Evolutionary conservation across 2,329 filamentous ascomycete genomes (phyloP), one percentile per base, ranked within the genome.

Genomic region (Thelonectria olida): DNA sequence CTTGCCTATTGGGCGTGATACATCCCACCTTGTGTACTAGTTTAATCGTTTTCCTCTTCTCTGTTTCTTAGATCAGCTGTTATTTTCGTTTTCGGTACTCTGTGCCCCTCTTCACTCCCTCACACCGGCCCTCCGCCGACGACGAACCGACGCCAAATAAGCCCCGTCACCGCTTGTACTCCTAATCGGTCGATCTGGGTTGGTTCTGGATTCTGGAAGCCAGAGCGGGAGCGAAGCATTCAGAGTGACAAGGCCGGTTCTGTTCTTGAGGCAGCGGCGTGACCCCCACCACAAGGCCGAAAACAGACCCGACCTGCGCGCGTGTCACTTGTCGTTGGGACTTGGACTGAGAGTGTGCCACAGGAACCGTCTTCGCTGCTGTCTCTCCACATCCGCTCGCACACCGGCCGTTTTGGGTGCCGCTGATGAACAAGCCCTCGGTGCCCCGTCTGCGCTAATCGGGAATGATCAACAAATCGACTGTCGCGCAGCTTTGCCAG

Each of bases 381-480:
- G 31, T 17, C 51, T 44, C 54, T 48, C 27, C 27, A n/a, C n/a
- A n/a, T n/a, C 23, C 13, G 28, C 47, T 49, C 54, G 48, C 54
- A 57, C 54, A 54, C 54, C 54, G 58, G 58, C 49, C 54, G 58
- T 60, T 60, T 54, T 57, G 58, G 31, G 45, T 53, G 58, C 38
- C 47, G 41, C 54, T 44, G 28, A 31, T 44, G 28, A 31, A 34
- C 54, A 44, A 62, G 22, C 54, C 54, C 59, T 36, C 25, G 34
- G 15, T 47, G 45, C 44, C 36, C 31, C 34, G n/a, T 47, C 55
- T 17, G 42, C 44, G 60, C 64, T 61, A 58, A 62, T 63, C 47
- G 63, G 69, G 67, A 70, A 72, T 69, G 69, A 68, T 67, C 64
- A 71, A 63, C 58, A 56, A 66, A 54, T 55, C 57, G 50, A 54